phyloP scores from a whole-genome alignment of 75 land plant genomes.

The Sequoia sempervirens region DNA sequence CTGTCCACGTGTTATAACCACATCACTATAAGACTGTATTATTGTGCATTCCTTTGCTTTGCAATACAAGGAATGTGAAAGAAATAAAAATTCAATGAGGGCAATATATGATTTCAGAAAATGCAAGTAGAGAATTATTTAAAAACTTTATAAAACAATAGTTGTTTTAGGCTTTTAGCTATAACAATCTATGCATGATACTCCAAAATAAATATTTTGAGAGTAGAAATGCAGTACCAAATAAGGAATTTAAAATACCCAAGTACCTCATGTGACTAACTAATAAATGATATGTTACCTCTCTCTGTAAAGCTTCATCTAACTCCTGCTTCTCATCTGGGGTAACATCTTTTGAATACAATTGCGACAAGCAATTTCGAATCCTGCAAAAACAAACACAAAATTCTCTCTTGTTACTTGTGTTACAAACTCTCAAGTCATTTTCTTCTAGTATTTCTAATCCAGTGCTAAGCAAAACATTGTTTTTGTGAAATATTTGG shows the following conservation, averaged over 20 bases:
- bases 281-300: conserved; percentile 46
- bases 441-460: neutral
- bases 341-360: conserved; percentile 83
- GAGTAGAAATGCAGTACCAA: neutral
- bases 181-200: neutral
- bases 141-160: neutral
- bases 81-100: neutral
- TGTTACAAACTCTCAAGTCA: neutral
- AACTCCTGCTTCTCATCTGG: conserved; percentile 96
- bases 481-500: too few species aligned
- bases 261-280: too few species aligned
- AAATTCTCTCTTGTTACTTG: neutral
- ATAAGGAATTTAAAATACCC: neutral
- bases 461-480: neutral
- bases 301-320: conserved; percentile 91
- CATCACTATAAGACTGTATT: neutral
- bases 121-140: neutral
- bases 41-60: neutral
- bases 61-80: neutral
- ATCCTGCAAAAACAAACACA: conserved; percentile 47
- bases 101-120: neutral
- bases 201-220: neutral
- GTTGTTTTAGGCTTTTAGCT: neutral
- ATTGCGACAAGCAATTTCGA: conserved; percentile 68
- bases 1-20: neutral